Evolutionary conservation across 78 protist genomes (phyloP).

Genomic region (Tieghemostelium lacteum): DNA sequence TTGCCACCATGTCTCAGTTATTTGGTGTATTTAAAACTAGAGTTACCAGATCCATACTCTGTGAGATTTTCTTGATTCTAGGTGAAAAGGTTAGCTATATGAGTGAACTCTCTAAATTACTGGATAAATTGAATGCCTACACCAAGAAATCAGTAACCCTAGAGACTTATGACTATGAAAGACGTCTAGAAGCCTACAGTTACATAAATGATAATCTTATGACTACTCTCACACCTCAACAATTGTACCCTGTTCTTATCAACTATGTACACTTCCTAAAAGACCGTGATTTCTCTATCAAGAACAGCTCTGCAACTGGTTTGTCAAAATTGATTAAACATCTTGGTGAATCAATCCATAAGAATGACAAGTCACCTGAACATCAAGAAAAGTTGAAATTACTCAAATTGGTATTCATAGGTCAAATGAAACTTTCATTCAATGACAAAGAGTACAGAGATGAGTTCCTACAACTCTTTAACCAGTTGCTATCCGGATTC

Average conservation of each 20-base stretch:
- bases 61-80: conserved; percentile 19
- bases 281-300: conserved; percentile 51
- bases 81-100: conserved; percentile 39
- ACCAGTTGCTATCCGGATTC: conserved; percentile 3
- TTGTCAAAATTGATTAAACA: conserved; percentile 25
- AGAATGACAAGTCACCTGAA: neutral
- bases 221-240: neutral
- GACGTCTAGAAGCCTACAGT: conserved; percentile 18
- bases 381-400: neutral
- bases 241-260: conserved; percentile 16
- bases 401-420: neutral
- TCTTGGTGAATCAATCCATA: neutral
- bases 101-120: neutral
- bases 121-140: conserved; percentile 26
- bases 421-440: neutral
- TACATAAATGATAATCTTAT: conserved; percentile 15
- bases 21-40: conserved; percentile 35
- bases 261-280: conserved; percentile 9
- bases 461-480: neutral
- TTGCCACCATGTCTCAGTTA: conserved; percentile 21
- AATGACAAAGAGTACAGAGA: conserved; percentile 31
- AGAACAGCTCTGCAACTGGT: conserved; percentile 11
- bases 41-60: conserved; percentile 5
- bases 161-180: conserved; percentile 67
- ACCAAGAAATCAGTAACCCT: neutral